These are phyloP conservation scores for Dendrobium nobile DNA, from an alignment of 106 monocot species.

Conservation along the genomic window DNA sequence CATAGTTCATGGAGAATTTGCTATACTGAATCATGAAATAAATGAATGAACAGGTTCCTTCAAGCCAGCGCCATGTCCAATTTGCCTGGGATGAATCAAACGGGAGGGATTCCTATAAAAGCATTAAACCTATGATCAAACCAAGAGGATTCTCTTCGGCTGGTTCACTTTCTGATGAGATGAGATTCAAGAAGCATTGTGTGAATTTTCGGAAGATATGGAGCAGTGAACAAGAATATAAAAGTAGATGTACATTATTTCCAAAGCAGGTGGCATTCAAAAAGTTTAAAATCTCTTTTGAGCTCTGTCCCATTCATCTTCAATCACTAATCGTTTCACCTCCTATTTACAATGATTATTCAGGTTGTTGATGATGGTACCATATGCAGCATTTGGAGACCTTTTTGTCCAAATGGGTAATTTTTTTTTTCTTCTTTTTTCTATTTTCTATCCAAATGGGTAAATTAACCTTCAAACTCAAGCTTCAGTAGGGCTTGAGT, in stretches of 20 bases:
- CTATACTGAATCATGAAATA: background rate
- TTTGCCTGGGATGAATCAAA: conserved; percentile 69
- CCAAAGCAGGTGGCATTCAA: conserved; percentile 61
- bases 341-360: background rate
- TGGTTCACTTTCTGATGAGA: conserved; percentile 34
- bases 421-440: background rate
- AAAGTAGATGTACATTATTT: conserved; percentile 60
- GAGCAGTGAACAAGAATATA: conserved; percentile 77
- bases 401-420: conserved; percentile 91
- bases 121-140: conserved; percentile 47
- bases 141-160: conserved; percentile 33
- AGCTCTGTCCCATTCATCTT: background rate
- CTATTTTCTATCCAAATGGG: conserved; percentile 68
- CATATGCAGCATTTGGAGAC: conserved; percentile 87
- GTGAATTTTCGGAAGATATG: conserved; percentile 90
- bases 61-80: conserved; percentile 66
- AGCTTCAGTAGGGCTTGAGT: background rate
- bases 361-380: conserved; percentile 57
- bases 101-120: conserved; percentile 33
- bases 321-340: background rate
- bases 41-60: conserved; percentile 60
- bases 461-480: conserved; percentile 21
- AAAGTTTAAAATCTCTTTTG: background rate
- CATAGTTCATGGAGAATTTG: background rate
- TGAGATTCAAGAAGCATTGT: conserved; percentile 54